Percentiles rank a stretch among this genome's conserved stretches.
Evolutionary conservation across 2,329 filamentous ascomycete species (phyloP).

Genomic region (Cladosporium velox): DNA sequence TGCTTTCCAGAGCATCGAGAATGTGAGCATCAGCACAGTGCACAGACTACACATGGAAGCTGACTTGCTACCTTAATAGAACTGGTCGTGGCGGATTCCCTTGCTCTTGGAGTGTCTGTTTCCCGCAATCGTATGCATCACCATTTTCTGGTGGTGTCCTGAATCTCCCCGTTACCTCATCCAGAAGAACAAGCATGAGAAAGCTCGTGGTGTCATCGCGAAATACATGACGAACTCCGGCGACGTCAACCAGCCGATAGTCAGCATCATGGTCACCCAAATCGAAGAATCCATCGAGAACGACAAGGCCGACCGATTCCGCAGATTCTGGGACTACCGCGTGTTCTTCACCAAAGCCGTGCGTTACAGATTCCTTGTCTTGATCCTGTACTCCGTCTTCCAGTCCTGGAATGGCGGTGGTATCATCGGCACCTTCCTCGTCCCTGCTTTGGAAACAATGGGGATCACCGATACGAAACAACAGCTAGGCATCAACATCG

Average conservation of each 20-base stretch:
- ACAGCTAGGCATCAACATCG: slow-evolving; percentile 48
- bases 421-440: slow-evolving; percentile 48
- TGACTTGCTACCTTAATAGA: background rate
- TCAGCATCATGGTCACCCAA: slow-evolving; percentile 45
- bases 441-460: slow-evolving; percentile 44
- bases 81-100: slow-evolving; percentile 23
- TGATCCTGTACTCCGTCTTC: slow-evolving; percentile 50
- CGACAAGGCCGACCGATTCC: slow-evolving; percentile 33
- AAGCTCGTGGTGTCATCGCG: slow-evolving; percentile 33
- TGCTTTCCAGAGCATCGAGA: slow-evolving; percentile 40
- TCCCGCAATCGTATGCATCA: slow-evolving; percentile 40
- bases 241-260: slow-evolving; percentile 45
- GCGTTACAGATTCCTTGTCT: slow-evolving; percentile 47
- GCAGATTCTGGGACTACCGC: slow-evolving; percentile 49
- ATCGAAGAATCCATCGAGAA: slow-evolving; percentile 50
- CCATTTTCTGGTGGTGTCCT: slow-evolving; percentile 40
- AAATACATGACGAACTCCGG: slow-evolving; percentile 47
- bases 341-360: slow-evolving; percentile 50
- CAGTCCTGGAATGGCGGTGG: slow-evolving; percentile 52
- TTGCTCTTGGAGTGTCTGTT: slow-evolving; percentile 15
- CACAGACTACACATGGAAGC: background rate
- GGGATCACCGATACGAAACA: slow-evolving; percentile 43
- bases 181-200: background rate
- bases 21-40: background rate
- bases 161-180: slow-evolving; percentile 3